Evolutionary conservation across 305 asterid species (phyloP).

Genomic region (Andrographis paniculata): DNA sequence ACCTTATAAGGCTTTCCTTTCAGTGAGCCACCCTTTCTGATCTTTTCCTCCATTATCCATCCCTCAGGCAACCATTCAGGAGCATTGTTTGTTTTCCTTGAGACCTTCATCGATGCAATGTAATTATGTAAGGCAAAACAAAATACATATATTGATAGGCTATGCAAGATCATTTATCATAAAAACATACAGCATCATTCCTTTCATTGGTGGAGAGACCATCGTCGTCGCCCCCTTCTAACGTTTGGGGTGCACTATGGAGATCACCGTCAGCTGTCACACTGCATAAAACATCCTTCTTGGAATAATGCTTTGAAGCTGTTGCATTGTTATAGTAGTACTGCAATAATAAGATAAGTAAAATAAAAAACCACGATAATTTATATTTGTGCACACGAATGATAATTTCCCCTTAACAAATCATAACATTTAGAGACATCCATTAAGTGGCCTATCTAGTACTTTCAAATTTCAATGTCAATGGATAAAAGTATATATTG

Average conservation of each 20-base stretch:
- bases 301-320: slow-evolving; percentile 43
- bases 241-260: slow-evolving; percentile 22
- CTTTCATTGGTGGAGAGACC: slow-evolving; percentile 25
- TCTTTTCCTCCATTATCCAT: slow-evolving; percentile 48
- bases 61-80: slow-evolving; percentile 60
- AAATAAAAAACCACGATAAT: not conserved
- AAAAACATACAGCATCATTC: slow-evolving; percentile 32
- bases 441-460: not conserved
- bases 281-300: slow-evolving; percentile 21
- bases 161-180: slow-evolving; percentile 7
- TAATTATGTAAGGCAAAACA: not conserved
- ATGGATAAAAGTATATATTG: no score
- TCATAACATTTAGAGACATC: not conserved
- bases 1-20: slow-evolving; percentile 49
- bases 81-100: slow-evolving; percentile 22
- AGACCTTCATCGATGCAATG: slow-evolving; percentile 22
- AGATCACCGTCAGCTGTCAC: slow-evolving; percentile 19
- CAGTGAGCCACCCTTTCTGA: slow-evolving; percentile 7
- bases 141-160: not conserved
- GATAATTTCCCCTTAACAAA: not conserved
- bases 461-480: not conserved
- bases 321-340: slow-evolving; percentile 36
- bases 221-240: slow-evolving; percentile 11
- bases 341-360: slow-evolving; percentile 28
- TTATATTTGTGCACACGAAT: not conserved